A percentile compares a stretch with the other conserved stretches of the same genome.
phyloP scores from a whole-genome alignment of 306 rosid species.

The Fagus sylvatica region DNA sequence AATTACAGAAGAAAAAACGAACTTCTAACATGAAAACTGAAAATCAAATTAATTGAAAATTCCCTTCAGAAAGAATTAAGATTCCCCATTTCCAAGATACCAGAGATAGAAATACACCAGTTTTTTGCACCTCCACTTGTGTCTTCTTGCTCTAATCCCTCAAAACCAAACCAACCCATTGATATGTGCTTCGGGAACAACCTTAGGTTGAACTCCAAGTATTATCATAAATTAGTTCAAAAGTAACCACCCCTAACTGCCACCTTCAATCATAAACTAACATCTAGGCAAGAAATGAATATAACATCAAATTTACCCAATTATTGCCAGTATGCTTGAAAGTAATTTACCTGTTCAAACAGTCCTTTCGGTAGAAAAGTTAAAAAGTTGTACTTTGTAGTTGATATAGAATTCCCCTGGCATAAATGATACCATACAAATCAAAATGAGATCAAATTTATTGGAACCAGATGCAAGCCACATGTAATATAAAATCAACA shows the following conservation, averaged over 20 bases:
- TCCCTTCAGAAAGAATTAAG: not conserved
- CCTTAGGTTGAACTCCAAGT: not conserved
- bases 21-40: not conserved
- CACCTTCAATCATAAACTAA: slow-evolving; percentile 6
- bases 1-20: not conserved
- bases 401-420: slow-evolving; percentile 94
- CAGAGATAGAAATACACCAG: not conserved
- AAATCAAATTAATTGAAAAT: not conserved
- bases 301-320: not conserved
- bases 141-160: not conserved
- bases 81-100: not conserved
- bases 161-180: not conserved
- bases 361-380: slow-evolving; percentile 91
- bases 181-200: not conserved
- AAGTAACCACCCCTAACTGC: not conserved
- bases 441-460: slow-evolving; percentile 14
- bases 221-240: not conserved
- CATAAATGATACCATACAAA: slow-evolving; percentile 24
- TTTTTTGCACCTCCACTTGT: not conserved
- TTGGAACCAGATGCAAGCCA: not conserved
- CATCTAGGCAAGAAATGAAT: not conserved
- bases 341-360: slow-evolving; percentile 84
- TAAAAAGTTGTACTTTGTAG: slow-evolving; percentile 83
- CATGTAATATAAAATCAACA: slow-evolving; percentile 22
- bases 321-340: slow-evolving; percentile 22